phyloP scores from a whole-genome alignment of 192 early-diverging fungal genomes.

The Backusella morwellensis region DNA sequence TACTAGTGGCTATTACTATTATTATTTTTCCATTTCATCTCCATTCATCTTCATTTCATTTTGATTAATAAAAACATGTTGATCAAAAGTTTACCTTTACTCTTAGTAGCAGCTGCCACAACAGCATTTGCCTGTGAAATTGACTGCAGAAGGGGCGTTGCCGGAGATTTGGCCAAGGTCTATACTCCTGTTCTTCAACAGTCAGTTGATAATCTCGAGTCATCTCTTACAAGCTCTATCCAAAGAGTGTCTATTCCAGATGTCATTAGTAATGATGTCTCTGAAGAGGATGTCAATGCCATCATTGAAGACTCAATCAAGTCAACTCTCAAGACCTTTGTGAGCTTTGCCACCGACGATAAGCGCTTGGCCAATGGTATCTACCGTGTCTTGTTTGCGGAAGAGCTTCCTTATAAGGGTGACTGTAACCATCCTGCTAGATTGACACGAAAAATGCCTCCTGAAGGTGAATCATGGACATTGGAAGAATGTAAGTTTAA shows the following conservation, averaged over 20 bases:
- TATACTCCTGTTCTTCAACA: conserved; percentile 39
- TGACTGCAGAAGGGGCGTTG: conserved; percentile 47
- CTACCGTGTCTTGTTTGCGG: conserved; percentile 42
- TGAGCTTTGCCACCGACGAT: conserved; percentile 14
- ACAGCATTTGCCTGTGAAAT: conserved; percentile 44
- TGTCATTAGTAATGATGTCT: conserved; percentile 15
- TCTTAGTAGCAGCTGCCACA: conserved; percentile 5
- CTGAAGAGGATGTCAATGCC: conserved; percentile 10
- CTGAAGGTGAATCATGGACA: conserved; percentile 45
- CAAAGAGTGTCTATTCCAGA: conserved; percentile 26
- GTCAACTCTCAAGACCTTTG: conserved; percentile 17
- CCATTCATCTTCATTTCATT: neutral
- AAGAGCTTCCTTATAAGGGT: conserved; percentile 52
- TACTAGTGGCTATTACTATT: neutral
- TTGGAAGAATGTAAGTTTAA: conserved; percentile 43
- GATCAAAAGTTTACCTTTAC: neutral
- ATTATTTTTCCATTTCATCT: neutral
- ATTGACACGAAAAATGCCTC: conserved; percentile 43
- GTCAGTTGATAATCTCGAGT: conserved; percentile 23
- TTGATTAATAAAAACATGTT: conserved; percentile 11
- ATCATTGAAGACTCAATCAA: conserved; percentile 22
- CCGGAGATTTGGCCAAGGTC: conserved; percentile 42
- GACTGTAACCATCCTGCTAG: conserved; percentile 52
- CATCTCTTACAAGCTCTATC: conserved; percentile 22
- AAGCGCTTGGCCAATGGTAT: conserved; percentile 39